These are phyloP conservation scores for Erysimum cheiri DNA, from an alignment of 441 rosid species.

Conservation along the genomic window DNA sequence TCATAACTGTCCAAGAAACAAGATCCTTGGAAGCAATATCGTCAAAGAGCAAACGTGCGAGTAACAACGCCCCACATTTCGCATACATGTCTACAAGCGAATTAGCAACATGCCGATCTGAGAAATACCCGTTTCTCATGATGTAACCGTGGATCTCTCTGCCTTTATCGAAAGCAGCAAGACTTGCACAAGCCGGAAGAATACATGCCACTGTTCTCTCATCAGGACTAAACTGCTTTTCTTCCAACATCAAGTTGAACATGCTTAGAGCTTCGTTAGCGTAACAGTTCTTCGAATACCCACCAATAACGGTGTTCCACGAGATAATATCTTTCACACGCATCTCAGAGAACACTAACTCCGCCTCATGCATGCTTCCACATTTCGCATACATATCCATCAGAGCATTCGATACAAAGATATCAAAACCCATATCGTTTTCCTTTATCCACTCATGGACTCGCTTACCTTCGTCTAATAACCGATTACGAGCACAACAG, in stretches of 20 bases:
- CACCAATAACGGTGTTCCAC: slow-evolving; percentile 82
- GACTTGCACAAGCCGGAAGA: slow-evolving; percentile 86
- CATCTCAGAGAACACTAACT: slow-evolving; percentile 57
- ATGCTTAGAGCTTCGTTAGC: slow-evolving; percentile 65
- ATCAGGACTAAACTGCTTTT: slow-evolving; percentile 51
- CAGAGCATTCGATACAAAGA: slow-evolving; percentile 63
- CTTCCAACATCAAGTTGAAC: slow-evolving; percentile 55
- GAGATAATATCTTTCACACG: slow-evolving; percentile 65
- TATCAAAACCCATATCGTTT: slow-evolving; percentile 54
- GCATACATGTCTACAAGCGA: slow-evolving; percentile 77
- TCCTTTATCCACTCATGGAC: slow-evolving; percentile 61
- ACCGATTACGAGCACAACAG: slow-evolving; percentile 67
- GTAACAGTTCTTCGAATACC: slow-evolving; percentile 64
- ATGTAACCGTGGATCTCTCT: slow-evolving; percentile 65
- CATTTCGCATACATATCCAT: slow-evolving; percentile 89
- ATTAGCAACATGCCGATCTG: slow-evolving; percentile 61
- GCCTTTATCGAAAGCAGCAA: slow-evolving; percentile 73
- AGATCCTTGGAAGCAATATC: slow-evolving; percentile 65
- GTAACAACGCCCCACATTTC: slow-evolving; percentile 66
- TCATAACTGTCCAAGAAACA: slow-evolving; percentile 81
- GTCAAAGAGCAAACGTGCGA: slow-evolving; percentile 62
- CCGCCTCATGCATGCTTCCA: slow-evolving; percentile 72
- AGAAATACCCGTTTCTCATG: slow-evolving; percentile 56
- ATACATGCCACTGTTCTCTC: slow-evolving; percentile 64
- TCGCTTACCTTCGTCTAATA: slow-evolving; percentile 60